Base-by-base conservation (phyloP, 179 eudicot species). In the Vitellaria paradoxa region DNA sequence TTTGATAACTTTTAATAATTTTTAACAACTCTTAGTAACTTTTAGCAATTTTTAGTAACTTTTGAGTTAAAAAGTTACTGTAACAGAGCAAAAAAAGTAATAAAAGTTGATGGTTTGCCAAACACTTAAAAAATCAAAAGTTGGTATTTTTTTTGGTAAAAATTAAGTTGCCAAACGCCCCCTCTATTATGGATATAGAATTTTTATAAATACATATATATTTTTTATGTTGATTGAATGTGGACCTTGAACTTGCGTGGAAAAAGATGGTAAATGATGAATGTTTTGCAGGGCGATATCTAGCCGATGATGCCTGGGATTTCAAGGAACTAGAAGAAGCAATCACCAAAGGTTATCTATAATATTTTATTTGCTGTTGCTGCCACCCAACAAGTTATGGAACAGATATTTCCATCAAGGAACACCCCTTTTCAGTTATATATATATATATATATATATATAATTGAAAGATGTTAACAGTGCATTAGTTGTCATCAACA, bases 281-380 rank as follows among this genome's bases (percentile, higher is more conserved):
- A 6, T 75, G 17, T 5, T 49, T 49, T 72, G 64, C 85, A 95
- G 99, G 99, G 60, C 84, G 89, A 77, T 91, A 89, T 76, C 73
- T 82, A 26, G 97, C 97, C 68, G 95, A 88, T 79, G 97, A 93
- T 87, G 99, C 99, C 21, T 95, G 89, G 90, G 97, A 95, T 74
- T 95, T 95, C 78, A 85, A 90, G 74, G 99, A 95, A 77, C 73
- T 95, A 77, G 97, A 95, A 87, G 93, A 91, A 59, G 85, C 83
- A 76, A 86, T 95, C 75, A 82, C 88, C 55, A 93, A 88, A 83
- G 81, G 87, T 61, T 93, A 95, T 77, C 23, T 95, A 47, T 95
- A 93, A 80, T 69, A 12, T 26, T 18, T 18, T 65, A 18, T 8
- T 55, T 13, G 72, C 11, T 45, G 47, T 3, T 59, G 76, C 26